Evolutionary conservation across 2,329 filamentous ascomycete species (phyloP), one percentile per base, ranked within the genome.

Genomic region (Sporothrix humicola): DNA sequence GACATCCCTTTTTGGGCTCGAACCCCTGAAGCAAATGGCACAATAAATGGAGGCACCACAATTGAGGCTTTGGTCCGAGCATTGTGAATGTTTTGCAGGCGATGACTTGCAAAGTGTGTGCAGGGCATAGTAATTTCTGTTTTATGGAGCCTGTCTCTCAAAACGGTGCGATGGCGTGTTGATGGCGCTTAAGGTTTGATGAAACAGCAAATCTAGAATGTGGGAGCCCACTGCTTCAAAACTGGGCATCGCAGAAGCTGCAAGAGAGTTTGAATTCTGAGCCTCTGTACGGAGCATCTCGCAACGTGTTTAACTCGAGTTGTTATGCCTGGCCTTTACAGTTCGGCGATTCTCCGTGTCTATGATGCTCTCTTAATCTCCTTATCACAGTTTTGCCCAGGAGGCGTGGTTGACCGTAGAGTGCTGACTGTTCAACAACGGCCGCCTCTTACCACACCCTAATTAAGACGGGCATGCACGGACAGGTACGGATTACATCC

Each of bases 1-100:
- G 65, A 20, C 23, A 69, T 69, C 65, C 46, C 23, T 69, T 70
- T 68, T 70, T 52, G 26, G 31, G 68, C 68, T 44, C 52, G n/a
- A 44, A 37, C 52, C 52, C 50, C 48, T 70, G 52, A 70, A 70
- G 50, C 15, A 63, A 42, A 20, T 17, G 59, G 44, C 7, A 26
- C 9, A 23, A 23, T 9, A 17, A 17, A 63, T 42, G 58, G 58
- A 37, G 58, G 58, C 61, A 23, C n/a, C 3, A 48, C 61, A 65
- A 48, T 66, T 37, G 61, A 66, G 37, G 37, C n/a, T 46, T 46
- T 46, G 37, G 59, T 65, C 56, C 56, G 56, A 31, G 59, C n/a
- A 31, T 12, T 37, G 20, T 46, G 37, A 63, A 63, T 23, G 59
- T 44, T 48, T 20, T 65, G n/a, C 26, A 63, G 58, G 15, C 58